Evolutionary conservation across 1,284 basidiomycete species (phyloP).

Genomic region (Macrocystidia cucumis): DNA sequence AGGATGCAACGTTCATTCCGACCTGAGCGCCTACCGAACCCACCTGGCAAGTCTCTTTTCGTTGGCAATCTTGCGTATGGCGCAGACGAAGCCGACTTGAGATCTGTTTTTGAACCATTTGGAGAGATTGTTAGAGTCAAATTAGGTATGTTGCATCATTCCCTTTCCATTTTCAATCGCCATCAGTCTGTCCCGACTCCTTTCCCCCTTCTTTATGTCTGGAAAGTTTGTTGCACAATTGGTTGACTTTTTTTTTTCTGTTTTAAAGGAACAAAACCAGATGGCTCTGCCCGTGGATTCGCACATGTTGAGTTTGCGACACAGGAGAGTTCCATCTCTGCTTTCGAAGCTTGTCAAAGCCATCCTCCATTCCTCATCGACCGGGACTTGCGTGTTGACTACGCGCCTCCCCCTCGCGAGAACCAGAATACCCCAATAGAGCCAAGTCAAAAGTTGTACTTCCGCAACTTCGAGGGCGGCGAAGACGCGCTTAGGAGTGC

Average conservation of each 20-base stretch:
- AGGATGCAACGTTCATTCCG: too few species aligned
- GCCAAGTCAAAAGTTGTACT: constrained; percentile 32
- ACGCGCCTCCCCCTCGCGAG: constrained; percentile 14
- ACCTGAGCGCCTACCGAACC: constrained; percentile 5
- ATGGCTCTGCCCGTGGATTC: constrained; percentile 32
- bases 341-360: constrained; percentile 23
- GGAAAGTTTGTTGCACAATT: too few species aligned
- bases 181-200: too few species aligned
- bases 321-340: constrained; percentile 25
- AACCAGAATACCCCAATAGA: neutral
- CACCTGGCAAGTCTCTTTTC: constrained; percentile 26
- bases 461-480: constrained; percentile 23
- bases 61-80: constrained; percentile 39
- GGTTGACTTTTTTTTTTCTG: constrained; percentile 1
- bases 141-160: constrained; percentile 24
- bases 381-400: constrained; percentile 33
- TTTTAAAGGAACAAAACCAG: constrained; percentile 15
- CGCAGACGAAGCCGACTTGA: constrained; percentile 27
- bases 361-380: constrained; percentile 38
- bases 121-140: constrained; percentile 24
- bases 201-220: too few species aligned
- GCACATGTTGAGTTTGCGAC: constrained; percentile 35
- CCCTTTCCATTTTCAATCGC: constrained; percentile 1
- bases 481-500: constrained; percentile 18
- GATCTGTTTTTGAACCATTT: constrained; percentile 25